Evolutionary conservation across 345 rosid genomes (phyloP), one percentile per base, ranked within the genome.

Genomic region (Microcos paniculata): DNA sequence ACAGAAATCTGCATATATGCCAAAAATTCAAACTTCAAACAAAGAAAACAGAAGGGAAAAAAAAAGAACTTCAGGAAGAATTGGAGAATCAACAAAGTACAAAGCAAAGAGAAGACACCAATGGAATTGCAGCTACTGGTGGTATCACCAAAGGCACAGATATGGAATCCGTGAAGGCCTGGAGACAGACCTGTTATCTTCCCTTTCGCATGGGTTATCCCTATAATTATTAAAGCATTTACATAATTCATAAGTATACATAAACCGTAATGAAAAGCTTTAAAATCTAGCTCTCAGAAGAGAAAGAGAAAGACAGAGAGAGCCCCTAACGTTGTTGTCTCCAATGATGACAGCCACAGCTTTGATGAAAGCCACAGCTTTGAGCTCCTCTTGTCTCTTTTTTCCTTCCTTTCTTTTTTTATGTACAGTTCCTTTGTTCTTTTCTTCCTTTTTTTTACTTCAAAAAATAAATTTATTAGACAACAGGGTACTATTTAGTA

Each of bases 91-190:
- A n/a, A n/a, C n/a, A n/a, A n/a, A n/a, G n/a, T n/a, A n/a, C n/a
- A n/a, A n/a, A n/a, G n/a, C n/a, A 16, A 15, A 28, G 43, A 45
- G 15, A 26, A 10, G 64, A 42, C 57, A 89, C 97, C 99, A 69
- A 98, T 95, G 73, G 99, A 95, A 82, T 70, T 95, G 91, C 99
- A 95, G 79, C 97, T 96, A 79, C 92, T 94, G 76, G 98, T 90
- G 71, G 97, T 92, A 78, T 94, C 98, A 8, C 96, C 98, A 66
- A 90, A 89, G 77, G 94, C 91, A 80, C 92, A 97, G 76, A 94
- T 88, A 83, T 94, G 97, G 85, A 94, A 92, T 23, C 96, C 97
- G 65, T 92, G 98, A 76, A 82, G 90, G 65, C 98, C 98, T 68
- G 96, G 98, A 12, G 85, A 78, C 24, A 95, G 85, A 8, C 99